phyloP scores from a whole-genome alignment of 2,329 filamentous ascomycete genomes.

The Hypoxylon sp. region DNA sequence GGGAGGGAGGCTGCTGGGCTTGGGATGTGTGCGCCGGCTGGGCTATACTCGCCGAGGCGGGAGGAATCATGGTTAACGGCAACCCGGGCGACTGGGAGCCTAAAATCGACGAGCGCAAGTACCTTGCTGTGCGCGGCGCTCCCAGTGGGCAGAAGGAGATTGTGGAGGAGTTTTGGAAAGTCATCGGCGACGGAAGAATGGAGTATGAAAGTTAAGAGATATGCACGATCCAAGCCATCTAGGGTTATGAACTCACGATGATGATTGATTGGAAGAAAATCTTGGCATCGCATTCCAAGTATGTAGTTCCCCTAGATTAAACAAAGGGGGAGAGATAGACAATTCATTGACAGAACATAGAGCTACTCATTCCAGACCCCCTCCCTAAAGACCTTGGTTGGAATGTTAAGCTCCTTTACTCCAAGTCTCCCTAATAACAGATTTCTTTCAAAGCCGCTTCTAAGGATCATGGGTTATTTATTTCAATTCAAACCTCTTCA shows the following conservation, averaged over 20 bases:
- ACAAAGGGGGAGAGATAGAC: constrained; percentile 41
- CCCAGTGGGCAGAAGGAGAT: constrained; percentile 72
- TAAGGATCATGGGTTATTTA: constrained; percentile 25
- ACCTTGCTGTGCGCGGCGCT: constrained; percentile 74
- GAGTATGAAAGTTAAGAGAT: constrained; percentile 58
- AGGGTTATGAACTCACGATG: constrained; percentile 33
- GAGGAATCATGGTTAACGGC: constrained; percentile 78
- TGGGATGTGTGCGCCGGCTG: constrained; percentile 90
- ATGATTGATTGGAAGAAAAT: constrained; percentile 33
- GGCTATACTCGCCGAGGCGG: constrained; percentile 81
- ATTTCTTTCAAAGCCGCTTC: constrained; percentile 41
- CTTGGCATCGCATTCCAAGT: constrained; percentile 16
- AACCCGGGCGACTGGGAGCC: constrained; percentile 82
- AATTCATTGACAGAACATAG: constrained; percentile 31
- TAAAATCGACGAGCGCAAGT: constrained; percentile 70
- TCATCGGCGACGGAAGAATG: constrained; percentile 69
- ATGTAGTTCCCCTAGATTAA: constrained; percentile 18
- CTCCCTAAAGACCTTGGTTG: constrained; percentile 33
- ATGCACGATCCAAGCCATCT: constrained; percentile 10
- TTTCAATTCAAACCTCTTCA: neutral
- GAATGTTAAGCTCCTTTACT: constrained; percentile 44
- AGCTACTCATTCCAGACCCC: constrained; percentile 35
- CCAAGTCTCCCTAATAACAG: constrained; percentile 13
- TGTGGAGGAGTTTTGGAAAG: constrained; percentile 74
- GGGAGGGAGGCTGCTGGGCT: constrained; percentile 88